Conservation (phyloP, 2,329 filamentous ascomycete genomes). For the Lasiodiplodia sp. region DNA sequence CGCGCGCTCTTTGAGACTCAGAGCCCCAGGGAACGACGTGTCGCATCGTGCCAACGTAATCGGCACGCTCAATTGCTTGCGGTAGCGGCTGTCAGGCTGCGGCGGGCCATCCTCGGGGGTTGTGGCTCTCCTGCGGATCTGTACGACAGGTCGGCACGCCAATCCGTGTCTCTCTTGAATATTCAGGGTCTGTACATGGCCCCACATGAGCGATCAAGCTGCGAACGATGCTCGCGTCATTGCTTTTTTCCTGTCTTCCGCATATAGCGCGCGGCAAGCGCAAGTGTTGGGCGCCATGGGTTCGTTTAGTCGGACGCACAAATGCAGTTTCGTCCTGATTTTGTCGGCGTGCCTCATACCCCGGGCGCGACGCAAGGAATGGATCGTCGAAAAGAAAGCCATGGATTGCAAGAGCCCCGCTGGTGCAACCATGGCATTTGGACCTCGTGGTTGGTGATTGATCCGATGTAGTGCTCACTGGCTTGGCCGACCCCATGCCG, state of each 20-base stretch:
- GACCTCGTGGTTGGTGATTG: slow-evolving; percentile 25
- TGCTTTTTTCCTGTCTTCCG: background rate
- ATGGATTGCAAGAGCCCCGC: slow-evolving; percentile 7
- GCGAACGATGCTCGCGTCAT: slow-evolving; percentile 2
- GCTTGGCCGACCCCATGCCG: slow-evolving; percentile 10
- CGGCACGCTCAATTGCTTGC: background rate
- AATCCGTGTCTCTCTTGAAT: slow-evolving; percentile 3
- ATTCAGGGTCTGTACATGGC: slow-evolving; percentile 24
- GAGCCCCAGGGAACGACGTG: slow-evolving; percentile 1
- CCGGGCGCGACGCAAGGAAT: slow-evolving; percentile 14
- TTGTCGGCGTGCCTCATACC: slow-evolving; percentile 18
- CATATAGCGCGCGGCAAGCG: background rate
- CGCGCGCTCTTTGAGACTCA: background rate
- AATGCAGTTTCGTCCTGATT: slow-evolving; percentile 13
- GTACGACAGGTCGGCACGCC: background rate
- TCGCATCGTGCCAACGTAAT: slow-evolving; percentile 4
- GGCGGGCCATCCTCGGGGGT: slow-evolving; percentile 10
- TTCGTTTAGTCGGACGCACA: slow-evolving; percentile 4
- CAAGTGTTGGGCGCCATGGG: background rate
- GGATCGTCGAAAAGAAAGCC: slow-evolving; percentile 6
- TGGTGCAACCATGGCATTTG: slow-evolving; percentile 8
- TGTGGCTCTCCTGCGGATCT: background rate
- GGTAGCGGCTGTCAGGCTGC: background rate
- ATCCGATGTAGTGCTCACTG: slow-evolving; percentile 27
- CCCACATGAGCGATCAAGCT: background rate